phyloP scores from a whole-genome alignment of 495 filamentous ascomycete species.

The Amphirosellinia nigrospora region DNA sequence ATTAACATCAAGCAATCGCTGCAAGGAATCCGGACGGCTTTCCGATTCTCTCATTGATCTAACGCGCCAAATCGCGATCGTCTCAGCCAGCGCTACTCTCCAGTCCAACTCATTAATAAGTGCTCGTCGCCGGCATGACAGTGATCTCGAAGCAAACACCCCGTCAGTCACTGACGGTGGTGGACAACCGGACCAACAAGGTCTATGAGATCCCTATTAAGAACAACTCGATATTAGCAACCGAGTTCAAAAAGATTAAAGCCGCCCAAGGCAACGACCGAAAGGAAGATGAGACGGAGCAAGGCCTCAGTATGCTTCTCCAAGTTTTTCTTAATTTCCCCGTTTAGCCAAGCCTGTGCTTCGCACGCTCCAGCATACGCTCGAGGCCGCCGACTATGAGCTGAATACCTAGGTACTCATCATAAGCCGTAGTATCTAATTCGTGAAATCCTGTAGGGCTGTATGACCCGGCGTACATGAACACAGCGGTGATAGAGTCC shows the following conservation, averaged over 20 bases:
- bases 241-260: conserved; percentile 56
- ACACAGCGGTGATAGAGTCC: conserved; percentile 58
- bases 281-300: conserved; percentile 33
- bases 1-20: not conserved
- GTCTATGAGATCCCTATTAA: conserved; percentile 59
- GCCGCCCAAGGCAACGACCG: conserved; percentile 30
- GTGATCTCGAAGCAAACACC: conserved; percentile 32
- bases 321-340: not conserved
- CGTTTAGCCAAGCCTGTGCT: not conserved
- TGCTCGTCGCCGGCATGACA: conserved; percentile 12
- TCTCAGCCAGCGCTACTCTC: not conserved
- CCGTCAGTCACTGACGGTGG: conserved; percentile 45
- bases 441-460: conserved; percentile 33
- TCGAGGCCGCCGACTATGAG: not conserved
- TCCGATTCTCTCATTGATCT: not conserved
- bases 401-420: not conserved
- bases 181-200: conserved; percentile 57
- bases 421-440: conserved; percentile 1
- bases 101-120: not conserved
- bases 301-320: conserved; percentile 44
- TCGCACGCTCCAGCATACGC: not conserved
- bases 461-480: conserved; percentile 61
- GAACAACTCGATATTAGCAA: conserved; percentile 56
- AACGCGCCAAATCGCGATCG: not conserved
- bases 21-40: not conserved